Percentiles rank a stretch among this genome's conserved stretches.
These are phyloP conservation scores for Penicillium manginii DNA, from an alignment of 495 filamentous ascomycete species.

Conservation along the genomic window DNA sequence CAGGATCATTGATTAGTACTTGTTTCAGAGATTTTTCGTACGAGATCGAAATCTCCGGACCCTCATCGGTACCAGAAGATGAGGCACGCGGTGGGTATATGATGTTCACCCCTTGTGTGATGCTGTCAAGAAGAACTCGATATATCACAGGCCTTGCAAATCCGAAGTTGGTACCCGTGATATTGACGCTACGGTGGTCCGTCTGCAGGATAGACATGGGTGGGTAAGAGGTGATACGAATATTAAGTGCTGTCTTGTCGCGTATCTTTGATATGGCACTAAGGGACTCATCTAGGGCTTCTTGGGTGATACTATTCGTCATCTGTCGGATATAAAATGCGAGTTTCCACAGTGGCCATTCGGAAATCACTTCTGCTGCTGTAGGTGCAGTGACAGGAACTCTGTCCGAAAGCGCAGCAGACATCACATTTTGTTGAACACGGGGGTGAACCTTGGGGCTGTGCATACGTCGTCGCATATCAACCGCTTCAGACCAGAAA, in stretches of 20 bases:
- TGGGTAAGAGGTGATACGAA: slow-evolving; percentile 23
- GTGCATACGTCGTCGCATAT: slow-evolving; percentile 43
- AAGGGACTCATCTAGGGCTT: slow-evolving; percentile 29
- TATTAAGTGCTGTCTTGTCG: slow-evolving; percentile 38
- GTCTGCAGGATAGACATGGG: slow-evolving; percentile 29
- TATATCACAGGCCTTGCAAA: slow-evolving; percentile 28
- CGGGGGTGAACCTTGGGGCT: slow-evolving; percentile 32
- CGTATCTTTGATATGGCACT: slow-evolving; percentile 36
- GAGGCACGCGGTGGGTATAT: slow-evolving; percentile 26
- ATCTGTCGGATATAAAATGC: slow-evolving; percentile 42
- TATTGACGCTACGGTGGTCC: slow-evolving; percentile 29
- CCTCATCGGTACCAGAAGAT: slow-evolving; percentile 38
- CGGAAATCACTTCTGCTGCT: slow-evolving; percentile 36
- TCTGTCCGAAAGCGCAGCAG: slow-evolving; percentile 24
- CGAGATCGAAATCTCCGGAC: slow-evolving; percentile 44
- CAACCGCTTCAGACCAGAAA: slow-evolving; percentile 39
- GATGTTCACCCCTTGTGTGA: slow-evolving; percentile 19
- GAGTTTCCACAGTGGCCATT: slow-evolving; percentile 37
- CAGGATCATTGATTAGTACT: slow-evolving; percentile 39
- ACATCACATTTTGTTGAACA: slow-evolving; percentile 42
- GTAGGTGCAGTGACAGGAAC: slow-evolving; percentile 15
- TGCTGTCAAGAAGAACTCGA: slow-evolving; percentile 21
- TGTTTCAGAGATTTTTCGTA: slow-evolving; percentile 41
- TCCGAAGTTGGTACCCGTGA: slow-evolving; percentile 26
- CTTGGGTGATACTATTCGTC: slow-evolving; percentile 39